A percentile compares a stretch with the other conserved stretches of the same genome.
phyloP scores from a whole-genome alignment of 2,329 filamentous ascomycete genomes.

The Penicillium hordei region DNA sequence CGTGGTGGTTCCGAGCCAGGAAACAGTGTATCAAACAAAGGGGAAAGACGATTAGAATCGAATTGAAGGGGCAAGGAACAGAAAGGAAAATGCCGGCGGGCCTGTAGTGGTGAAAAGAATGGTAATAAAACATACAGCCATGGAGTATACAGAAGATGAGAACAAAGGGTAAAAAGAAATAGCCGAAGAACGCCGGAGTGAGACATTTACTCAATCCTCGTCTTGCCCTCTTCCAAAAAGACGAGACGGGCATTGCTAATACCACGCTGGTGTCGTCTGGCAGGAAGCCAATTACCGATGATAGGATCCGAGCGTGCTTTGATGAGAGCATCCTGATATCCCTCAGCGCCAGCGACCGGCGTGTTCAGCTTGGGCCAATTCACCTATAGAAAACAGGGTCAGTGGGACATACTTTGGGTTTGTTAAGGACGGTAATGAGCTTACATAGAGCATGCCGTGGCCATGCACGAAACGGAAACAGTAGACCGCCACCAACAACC shows the following conservation, averaged over 20 bases:
- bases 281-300: slow-evolving; percentile 68
- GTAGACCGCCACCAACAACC: slow-evolving; percentile 68
- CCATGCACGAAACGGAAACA: slow-evolving; percentile 72
- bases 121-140: slow-evolving; percentile 23
- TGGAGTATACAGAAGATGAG: slow-evolving; percentile 17
- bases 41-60: not conserved
- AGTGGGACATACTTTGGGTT: slow-evolving; percentile 5
- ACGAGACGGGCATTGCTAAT: slow-evolving; percentile 78
- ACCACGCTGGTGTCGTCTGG: slow-evolving; percentile 71
- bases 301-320: slow-evolving; percentile 80
- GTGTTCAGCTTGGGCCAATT: slow-evolving; percentile 98
- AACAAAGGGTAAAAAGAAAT: not conserved
- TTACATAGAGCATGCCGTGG: slow-evolving; percentile 92
- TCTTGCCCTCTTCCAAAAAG: slow-evolving; percentile 95
- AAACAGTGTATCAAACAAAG: not conserved
- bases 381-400: slow-evolving; percentile 57
- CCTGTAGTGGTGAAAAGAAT: not conserved
- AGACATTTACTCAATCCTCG: slow-evolving; percentile 72
- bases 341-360: slow-evolving; percentile 79
- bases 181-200: not conserved
- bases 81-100: not conserved
- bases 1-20: not conserved
- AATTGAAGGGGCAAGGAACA: not conserved
- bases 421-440: slow-evolving; percentile 40
- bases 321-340: slow-evolving; percentile 80